These are phyloP conservation scores for Gentiana straminea DNA, from an alignment of 257 asterid species.

Conservation along the genomic window DNA sequence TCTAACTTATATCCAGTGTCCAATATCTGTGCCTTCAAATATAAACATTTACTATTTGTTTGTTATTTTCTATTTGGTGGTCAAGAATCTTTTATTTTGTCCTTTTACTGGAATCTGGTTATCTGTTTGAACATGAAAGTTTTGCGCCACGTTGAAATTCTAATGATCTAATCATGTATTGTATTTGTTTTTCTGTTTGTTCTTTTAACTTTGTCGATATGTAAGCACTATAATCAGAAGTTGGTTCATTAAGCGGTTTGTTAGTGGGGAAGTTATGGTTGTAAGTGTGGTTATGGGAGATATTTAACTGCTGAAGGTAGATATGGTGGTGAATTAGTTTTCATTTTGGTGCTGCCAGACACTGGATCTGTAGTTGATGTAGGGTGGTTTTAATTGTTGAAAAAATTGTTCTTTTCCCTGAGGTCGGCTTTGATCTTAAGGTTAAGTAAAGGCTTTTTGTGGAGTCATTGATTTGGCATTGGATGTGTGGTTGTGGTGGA, in stretches of 20 bases:
- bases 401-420: slow-evolving; percentile 3
- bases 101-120: too few species aligned
- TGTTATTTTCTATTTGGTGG: too few species aligned
- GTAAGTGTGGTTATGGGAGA: not conserved
- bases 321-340: not conserved
- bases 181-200: too few species aligned
- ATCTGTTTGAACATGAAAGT: too few species aligned
- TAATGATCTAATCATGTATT: too few species aligned
- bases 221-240: not conserved
- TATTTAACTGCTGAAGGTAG: slow-evolving; percentile 10
- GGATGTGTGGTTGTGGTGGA: slow-evolving; percentile 97
- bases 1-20: too few species aligned
- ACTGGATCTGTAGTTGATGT: slow-evolving; percentile 8
- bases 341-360: slow-evolving; percentile 6
- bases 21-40: too few species aligned
- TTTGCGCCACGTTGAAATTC: too few species aligned
- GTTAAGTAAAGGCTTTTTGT: slow-evolving; percentile 24
- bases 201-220: too few species aligned
- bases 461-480: slow-evolving; percentile 67
- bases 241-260: not conserved
- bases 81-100: too few species aligned
- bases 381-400: slow-evolving; percentile 18
- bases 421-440: slow-evolving; percentile 33
- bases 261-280: slow-evolving; percentile 8
- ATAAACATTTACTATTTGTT: too few species aligned